Evolutionary conservation across 2,329 filamentous ascomycete species (phyloP), one percentile per base, ranked within the genome.

Genomic region (Cladosporium sp.): DNA sequence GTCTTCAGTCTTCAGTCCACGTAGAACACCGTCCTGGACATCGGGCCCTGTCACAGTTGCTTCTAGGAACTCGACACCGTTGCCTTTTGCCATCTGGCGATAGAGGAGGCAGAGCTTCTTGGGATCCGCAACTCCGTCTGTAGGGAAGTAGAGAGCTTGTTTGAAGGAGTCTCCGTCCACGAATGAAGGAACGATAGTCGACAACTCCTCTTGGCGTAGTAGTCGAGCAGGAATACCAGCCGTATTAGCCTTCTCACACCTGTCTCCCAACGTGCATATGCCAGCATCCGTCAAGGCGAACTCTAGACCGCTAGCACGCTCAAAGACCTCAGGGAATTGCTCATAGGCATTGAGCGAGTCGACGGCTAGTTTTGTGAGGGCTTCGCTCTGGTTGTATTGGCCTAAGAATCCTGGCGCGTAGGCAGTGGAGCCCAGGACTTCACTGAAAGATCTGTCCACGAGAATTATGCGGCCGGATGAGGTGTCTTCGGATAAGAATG

Each of bases 381-480:
- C 63, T 1, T 65, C 38, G 7, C 67, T 70, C 43, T 72, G 69
- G 40, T 74, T 74, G 55, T 68, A 70, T 57, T 74, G 70, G 20
- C 72, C 72, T 5, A 74, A 65, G 25, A 73, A 72, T 1, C 71
- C 72, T 5, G 72, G 72, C 3, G 72, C 71, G 55, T 69, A 63
- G 15, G 68, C 69, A 0, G 72, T 74, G 8, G 73, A 74, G 6
- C 71, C 71, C 14, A 65, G 59, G 5, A 69, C 54, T 0, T 60
- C 45, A 5, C 61, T 60, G 7, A 71, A 60, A 8, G 67, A 69
- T 58, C 68, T 67, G 30, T 60, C 59, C 17, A 60, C 28, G 19
- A 60, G 25, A 4, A 59, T 12, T 12, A 55, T 45, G 39, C 58
- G 64, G 20, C 67, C 61, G 14, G 38, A 38, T 28, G 37, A 36